Evolutionary conservation across 441 rosid genomes (phyloP), one percentile per base, ranked within the genome.

Genomic region (Populus hybrid): DNA sequence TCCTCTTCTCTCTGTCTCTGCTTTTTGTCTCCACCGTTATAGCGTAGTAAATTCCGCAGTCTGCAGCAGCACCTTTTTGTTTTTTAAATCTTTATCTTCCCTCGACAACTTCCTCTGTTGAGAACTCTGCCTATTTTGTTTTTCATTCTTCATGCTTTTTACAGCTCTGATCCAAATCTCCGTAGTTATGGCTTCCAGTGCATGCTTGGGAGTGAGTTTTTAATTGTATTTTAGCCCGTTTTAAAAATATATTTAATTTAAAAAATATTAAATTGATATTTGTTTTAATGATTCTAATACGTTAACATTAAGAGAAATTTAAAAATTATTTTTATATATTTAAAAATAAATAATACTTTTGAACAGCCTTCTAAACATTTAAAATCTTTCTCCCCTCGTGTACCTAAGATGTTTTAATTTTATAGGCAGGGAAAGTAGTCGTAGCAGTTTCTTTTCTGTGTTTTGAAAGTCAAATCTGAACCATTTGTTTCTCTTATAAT

Each of bases 141-240:
- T 18, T 12, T 53, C 34, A 34, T 61, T 14, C n/a, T 66, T 1
- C 42, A 35, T 7, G 36, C 40, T 35, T 10, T 12, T 73, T 64
- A 35, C 18, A 40, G 34, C 66, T 67, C 9, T 19, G 28, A 63
- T 73, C 40, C 76, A 67, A 74, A 65, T 79, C 83, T 83, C 81
- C 88, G 86, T 83, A 87, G 88, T 74, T 78, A 69, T 16, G 65
- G 75, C 68, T 74, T 57, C 46, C 46, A 38, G 46, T 38, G 46
- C 46, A 38, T 38, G 46, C 46, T 38, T 38, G 46, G 46, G 0
- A 38, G 46, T 38, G 46, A 38, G 46, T 38, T 38, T 38, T 38
- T 9, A 38, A 38, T 38, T 38, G 46, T 38, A 38, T 38, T 38
- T 38, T 0, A 38, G 46, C 46, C 46, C 46, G 46, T 38, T 38